Evolutionary conservation across 768 basidiomycete species (phyloP), one percentile per base, ranked within the genome.

Genomic region (Lanmaoa rubissima): DNA sequence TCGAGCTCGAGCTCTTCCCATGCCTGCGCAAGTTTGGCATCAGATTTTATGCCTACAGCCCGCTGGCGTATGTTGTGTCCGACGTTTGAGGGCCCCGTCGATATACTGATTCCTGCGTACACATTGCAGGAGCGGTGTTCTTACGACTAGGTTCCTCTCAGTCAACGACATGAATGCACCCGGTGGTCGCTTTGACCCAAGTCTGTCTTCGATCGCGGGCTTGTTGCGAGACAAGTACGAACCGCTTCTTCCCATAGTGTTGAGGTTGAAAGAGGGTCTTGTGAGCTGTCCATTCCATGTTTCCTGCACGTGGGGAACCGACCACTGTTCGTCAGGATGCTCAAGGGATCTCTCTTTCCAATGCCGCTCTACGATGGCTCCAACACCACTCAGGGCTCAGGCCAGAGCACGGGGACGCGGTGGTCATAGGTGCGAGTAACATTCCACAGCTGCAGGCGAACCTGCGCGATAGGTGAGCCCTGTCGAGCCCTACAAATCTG

Each of bases 231-330:
- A 28, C 28, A 2, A 28, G 38, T 51, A 51, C n/a, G 39, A 21
- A 21, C 19, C n/a, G 2, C n/a, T 61, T 3, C 24, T 61, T n/a
- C 60, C 59, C 7, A 32, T 35, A 10, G 21, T 32, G 21, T 36
- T 35, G 31, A 54, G 17, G 32, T 50, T 61, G 7, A 61, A 61
- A 32, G 50, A 40, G 38, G 45, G 39, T 8, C 49, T 47, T n/a
- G 48, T 55, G 54, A 50, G 48, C 26, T 17, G n/a, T 35, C 16
- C 32, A 19, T 39, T 36, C 32, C 16, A 19, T 36, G 12, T 35
- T 35, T 34, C 12, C 17, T 28, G 17, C 3, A 26, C 1, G 31
- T 13, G 32, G 4, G 21, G 38, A 32, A 24, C 12, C 4, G 17
- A 51, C 34, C 34, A 5, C 19, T 35, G 9, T 5, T 21, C 14